Evolutionary conservation across 805 yeast species (phyloP).

Genomic region (Kodamaea jinghongensis): DNA sequence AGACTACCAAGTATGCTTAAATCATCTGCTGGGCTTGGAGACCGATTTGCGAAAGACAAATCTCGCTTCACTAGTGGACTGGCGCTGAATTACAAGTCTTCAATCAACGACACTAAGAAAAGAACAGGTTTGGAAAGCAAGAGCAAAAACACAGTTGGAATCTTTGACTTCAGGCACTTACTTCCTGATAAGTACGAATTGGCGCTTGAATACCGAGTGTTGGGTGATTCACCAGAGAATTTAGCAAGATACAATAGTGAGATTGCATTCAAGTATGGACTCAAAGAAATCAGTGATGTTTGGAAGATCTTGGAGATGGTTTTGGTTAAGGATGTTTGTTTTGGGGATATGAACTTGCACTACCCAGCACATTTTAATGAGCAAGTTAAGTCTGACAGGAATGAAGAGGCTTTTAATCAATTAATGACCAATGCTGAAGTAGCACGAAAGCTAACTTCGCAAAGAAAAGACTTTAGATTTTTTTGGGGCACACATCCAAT

Average conservation of each 20-base stretch:
- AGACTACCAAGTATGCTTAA: conserved; percentile 52
- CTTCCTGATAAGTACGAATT: conserved; percentile 73
- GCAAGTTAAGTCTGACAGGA: conserved; percentile 2
- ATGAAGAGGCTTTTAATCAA: conserved; percentile 10
- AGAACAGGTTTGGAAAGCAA: conserved; percentile 22
- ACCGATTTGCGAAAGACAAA: conserved; percentile 27
- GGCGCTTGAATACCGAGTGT: conserved; percentile 62
- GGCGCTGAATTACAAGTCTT: conserved; percentile 32
- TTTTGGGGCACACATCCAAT: conserved; percentile 83
- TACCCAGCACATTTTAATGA: conserved; percentile 8
- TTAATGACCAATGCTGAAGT: conserved; percentile 10
- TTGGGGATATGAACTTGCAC: conserved; percentile 15
- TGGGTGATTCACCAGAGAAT: conserved; percentile 61
- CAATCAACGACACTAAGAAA: conserved; percentile 24
- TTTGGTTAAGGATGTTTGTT: conserved; percentile 39
- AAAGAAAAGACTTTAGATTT: conserved; percentile 29
- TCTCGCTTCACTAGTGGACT: conserved; percentile 42
- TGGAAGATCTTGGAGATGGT: conserved; percentile 64
- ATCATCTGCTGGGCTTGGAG: conserved; percentile 40
- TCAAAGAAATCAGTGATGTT: conserved; percentile 62
- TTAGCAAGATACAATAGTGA: conserved; percentile 68
- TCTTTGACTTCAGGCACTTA: conserved; percentile 63
- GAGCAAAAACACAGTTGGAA: conserved; percentile 54
- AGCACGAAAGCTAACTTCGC: conserved; percentile 9
- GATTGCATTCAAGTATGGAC: conserved; percentile 64